Evolutionary conservation across 495 filamentous ascomycete genomes (phyloP).

Genomic region (Lophium mytilinum): DNA sequence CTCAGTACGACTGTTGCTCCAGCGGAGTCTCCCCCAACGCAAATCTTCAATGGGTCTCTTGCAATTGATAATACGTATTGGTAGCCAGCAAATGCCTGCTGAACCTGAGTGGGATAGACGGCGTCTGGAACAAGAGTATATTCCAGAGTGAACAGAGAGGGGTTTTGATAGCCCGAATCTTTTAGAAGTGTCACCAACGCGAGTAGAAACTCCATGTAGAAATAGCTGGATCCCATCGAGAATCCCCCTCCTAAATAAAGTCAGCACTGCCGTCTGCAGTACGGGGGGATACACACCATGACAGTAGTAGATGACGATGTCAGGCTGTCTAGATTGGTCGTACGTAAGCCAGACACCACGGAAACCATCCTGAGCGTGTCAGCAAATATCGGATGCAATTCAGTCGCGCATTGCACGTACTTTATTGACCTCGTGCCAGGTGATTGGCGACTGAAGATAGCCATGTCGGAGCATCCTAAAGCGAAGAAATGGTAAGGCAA

Average conservation of each 20-base stretch:
- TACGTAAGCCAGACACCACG: slow-evolving; percentile 55
- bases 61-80: slow-evolving; percentile 51
- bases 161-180: slow-evolving; percentile 55
- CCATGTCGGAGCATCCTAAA: slow-evolving; percentile 69
- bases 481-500: slow-evolving; percentile 60
- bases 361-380: slow-evolving; percentile 31
- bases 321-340: slow-evolving; percentile 46
- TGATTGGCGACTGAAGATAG: slow-evolving; percentile 47
- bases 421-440: slow-evolving; percentile 51
- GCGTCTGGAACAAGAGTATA: slow-evolving; percentile 72
- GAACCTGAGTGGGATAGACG: slow-evolving; percentile 58
- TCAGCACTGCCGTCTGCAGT: neutral
- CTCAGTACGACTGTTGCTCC: slow-evolving; percentile 61
- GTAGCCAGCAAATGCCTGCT: slow-evolving; percentile 58
- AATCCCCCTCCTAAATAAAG: slow-evolving; percentile 57
- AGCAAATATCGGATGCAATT: neutral
- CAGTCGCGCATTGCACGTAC: slow-evolving; percentile 28
- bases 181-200: slow-evolving; percentile 53
- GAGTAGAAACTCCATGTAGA: slow-evolving; percentile 73
- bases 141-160: slow-evolving; percentile 69
- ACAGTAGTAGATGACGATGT: slow-evolving; percentile 64
- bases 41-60: slow-evolving; percentile 47
- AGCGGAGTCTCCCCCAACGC: slow-evolving; percentile 65
- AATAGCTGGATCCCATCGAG: slow-evolving; percentile 66
- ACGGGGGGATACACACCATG: slow-evolving; percentile 46